These are phyloP conservation scores for Diospyros lotus DNA, from an alignment of 148 eudicot genomes.

Conservation along the genomic window DNA sequence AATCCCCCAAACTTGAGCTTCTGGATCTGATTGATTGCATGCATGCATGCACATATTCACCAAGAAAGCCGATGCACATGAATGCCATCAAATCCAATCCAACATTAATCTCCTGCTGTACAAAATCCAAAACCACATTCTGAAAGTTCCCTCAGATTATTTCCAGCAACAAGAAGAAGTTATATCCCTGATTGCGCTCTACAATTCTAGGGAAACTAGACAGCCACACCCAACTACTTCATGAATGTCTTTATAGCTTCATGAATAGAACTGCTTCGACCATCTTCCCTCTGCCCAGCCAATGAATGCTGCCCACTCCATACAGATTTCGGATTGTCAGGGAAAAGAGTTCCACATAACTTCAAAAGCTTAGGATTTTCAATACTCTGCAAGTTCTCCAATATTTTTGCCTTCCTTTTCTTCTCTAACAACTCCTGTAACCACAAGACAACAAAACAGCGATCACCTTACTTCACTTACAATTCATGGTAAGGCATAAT, in stretches of 20 bases:
- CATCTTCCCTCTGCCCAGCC: slow-evolving; percentile 19
- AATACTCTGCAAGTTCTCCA: slow-evolving; percentile 55
- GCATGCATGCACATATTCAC: too few species aligned
- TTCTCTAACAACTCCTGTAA: slow-evolving; percentile 51
- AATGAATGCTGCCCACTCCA: slow-evolving; percentile 80
- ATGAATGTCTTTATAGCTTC: slow-evolving; percentile 55
- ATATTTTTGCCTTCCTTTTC: slow-evolving; percentile 51
- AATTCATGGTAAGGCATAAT: not conserved
- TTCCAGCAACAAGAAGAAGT: too few species aligned
- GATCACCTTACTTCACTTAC: not conserved
- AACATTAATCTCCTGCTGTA: too few species aligned
- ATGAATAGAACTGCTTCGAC: slow-evolving; percentile 39
- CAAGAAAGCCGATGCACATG: too few species aligned
- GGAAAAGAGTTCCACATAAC: slow-evolving; percentile 57
- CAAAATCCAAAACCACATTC: too few species aligned
- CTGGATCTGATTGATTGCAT: too few species aligned
- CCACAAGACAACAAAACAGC: slow-evolving; percentile 19
- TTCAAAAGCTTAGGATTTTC: slow-evolving; percentile 65
- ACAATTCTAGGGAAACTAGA: too few species aligned
- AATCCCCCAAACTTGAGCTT: too few species aligned
- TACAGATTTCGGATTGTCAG: slow-evolving; percentile 35
- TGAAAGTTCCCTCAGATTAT: too few species aligned
- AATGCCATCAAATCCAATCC: too few species aligned
- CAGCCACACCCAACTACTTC: slow-evolving; percentile 19
- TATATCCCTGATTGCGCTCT: too few species aligned